Evolutionary conservation across 768 basidiomycete genomes (phyloP), one percentile per base, ranked within the genome.

Genomic region (Tephrocybe rancida): DNA sequence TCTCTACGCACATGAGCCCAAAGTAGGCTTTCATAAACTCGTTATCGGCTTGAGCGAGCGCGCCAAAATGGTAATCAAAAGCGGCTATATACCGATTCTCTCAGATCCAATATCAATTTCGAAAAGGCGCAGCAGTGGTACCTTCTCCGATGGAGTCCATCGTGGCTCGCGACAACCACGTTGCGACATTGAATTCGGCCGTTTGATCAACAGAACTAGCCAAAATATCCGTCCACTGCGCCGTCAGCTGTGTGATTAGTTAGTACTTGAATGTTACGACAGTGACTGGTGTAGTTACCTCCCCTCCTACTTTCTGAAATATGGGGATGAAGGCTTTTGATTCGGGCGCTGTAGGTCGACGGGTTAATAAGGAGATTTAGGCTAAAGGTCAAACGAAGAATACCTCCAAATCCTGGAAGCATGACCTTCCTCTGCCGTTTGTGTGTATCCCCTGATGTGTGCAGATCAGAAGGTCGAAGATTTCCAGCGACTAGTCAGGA

Each of bases 41-140:
- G 61, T 82, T 82, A 41, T 81, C 72, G 2, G 69, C 61, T 50
- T 80, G 69, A 11, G 74, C 67, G n/a, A 84, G 60, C 0, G 78
- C 78, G 22, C 80, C 81, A 52, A 85, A 82, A 16, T 82, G 75
- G 61, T 82, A 82, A 59, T 83, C 82, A 65, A 80, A 80, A 2
- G 78, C 78, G 51, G 78, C 78, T 80, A n/a, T 11, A 19, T 16
- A 42, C 27, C 11, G 10, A 9, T n/a, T n/a, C n/a, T n/a, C n/a
- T n/a, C n/a, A n/a, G n/a, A n/a, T n/a, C n/a, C n/a, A n/a, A n/a
- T n/a, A n/a, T n/a, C n/a, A n/a, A n/a, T n/a, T n/a, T 51, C 30
- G 11, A 34, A 14, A 4, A 8, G 16, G 19, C 5, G 10, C n/a
- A 32, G 19, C 22, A 34, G 8, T 43, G 16, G 29, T 53, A 78